Evolutionary conservation across 2,329 filamentous ascomycete species (phyloP), one percentile per base, ranked within the genome.

Genomic region (Ascochyta clinopodiicola): DNA sequence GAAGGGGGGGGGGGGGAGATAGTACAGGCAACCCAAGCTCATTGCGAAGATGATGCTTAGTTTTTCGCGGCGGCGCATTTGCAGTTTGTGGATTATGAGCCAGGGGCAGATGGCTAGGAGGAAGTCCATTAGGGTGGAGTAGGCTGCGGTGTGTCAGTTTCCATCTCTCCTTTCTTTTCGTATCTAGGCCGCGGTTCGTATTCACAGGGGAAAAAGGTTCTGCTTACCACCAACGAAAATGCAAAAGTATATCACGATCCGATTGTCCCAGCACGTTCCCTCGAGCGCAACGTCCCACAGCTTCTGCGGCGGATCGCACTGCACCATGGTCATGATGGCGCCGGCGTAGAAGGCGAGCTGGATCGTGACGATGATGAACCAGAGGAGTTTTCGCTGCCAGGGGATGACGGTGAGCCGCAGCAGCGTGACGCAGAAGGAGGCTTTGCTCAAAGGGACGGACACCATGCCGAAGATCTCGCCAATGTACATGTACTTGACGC

Each of bases 41-140:
- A 71, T 69, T 1, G 64, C 64, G 7, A 67, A 13, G 1, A 58
- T 61, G 35, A 70, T 60, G 24, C 62, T 64, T 8, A 62, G n/a
- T 25, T 71, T 73, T 43, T 73, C 70, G 8, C 61, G 59, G 42
- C 51, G 60, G 29, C 55, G 61, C 63, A 72, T 73, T 39, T 71
- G 59, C 19, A 73, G 50, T 2, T 61, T 62, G 55, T 63, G 66
- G 8, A 72, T 56, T 13, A 71, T 58, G 15, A 66, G 29, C 51
- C 60, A 71, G 1, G 69, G 69, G 17, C 70, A 61, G 1, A 63
- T 24, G 17, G 69, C 68, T 9, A 73, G 61, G 12, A 68, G 47
- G 31, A 72, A 62, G 39, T 72, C 71, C 58, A 71, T 62, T 13
- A 63, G 19, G 1, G 44, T 36, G 3, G 57, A 63, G 36, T 61